A percentile compares a stretch with the other conserved stretches of the same genome.
phyloP scores from a whole-genome alignment of 371 early-diverging fungal genomes.

The Lichtheimia hyalospora region DNA sequence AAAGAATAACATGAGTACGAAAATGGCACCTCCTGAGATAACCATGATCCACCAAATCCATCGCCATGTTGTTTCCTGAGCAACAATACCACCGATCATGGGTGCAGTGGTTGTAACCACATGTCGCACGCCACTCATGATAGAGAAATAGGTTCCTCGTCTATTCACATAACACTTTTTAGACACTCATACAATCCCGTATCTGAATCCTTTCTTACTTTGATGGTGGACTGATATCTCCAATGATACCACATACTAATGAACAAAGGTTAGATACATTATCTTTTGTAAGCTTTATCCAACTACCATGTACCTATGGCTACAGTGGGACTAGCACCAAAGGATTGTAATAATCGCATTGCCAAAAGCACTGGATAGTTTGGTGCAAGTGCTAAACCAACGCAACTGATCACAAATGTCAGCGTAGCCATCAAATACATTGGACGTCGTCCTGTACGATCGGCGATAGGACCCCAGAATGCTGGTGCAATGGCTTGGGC shows the following conservation, averaged over 20 bases:
- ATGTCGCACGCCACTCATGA: slow-evolving; percentile 41
- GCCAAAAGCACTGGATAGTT: slow-evolving; percentile 8
- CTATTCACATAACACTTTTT: slow-evolving; percentile 4
- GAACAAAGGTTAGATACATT: slow-evolving; percentile 29
- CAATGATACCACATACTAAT: slow-evolving; percentile 54
- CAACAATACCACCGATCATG: slow-evolving; percentile 19
- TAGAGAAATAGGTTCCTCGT: slow-evolving; percentile 52
- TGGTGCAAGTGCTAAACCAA: slow-evolving; percentile 10
- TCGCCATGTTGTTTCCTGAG: slow-evolving; percentile 8
- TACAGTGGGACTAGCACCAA: slow-evolving; percentile 43
- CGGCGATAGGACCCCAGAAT: slow-evolving; percentile 19
- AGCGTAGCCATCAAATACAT: slow-evolving; percentile 11
- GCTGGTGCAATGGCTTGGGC: slow-evolving; percentile 20
- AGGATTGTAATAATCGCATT: slow-evolving; percentile 16
- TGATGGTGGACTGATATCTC: slow-evolving; percentile 55
- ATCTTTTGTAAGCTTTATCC: not conserved
- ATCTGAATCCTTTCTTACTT: slow-evolving; percentile 14
- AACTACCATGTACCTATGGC: slow-evolving; percentile 19
- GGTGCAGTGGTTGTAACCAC: slow-evolving; percentile 48
- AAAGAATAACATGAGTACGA: slow-evolving; percentile 43
- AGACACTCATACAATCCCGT: not conserved
- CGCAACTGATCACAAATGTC: slow-evolving; percentile 7
- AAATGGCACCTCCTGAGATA: slow-evolving; percentile 42
- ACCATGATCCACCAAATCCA: slow-evolving; percentile 54
- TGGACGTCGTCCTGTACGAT: slow-evolving; percentile 21